Conservation (phyloP, 2,329 filamentous ascomycete species). For the Arthroderma sp. region DNA sequence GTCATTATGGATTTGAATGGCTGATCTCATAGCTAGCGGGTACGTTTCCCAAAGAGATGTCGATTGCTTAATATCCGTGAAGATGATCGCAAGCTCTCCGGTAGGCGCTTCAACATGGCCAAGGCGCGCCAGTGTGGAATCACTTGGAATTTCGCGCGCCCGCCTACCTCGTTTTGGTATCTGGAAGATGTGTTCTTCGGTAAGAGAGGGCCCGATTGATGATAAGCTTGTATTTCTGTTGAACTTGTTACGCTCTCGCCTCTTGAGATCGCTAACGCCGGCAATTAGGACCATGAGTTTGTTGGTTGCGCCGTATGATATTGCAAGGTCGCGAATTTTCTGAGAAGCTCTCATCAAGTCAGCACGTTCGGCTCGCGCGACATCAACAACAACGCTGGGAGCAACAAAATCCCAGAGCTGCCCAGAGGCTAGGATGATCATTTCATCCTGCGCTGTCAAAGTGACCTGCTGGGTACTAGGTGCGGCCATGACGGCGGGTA, state of each 20-base stretch:
- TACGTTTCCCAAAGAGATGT: constrained; percentile 94
- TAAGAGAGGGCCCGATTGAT: constrained; percentile 64
- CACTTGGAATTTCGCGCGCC: constrained; percentile 47
- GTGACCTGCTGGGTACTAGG: constrained; percentile 68
- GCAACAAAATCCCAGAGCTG: constrained; percentile 94
- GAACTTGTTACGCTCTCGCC: constrained; percentile 61
- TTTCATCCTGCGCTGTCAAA: constrained; percentile 79
- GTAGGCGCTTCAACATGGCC: constrained; percentile 86
- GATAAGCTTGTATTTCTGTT: constrained; percentile 68
- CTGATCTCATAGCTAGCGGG: constrained; percentile 86
- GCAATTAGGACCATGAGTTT: constrained; percentile 99
- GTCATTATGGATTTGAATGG: constrained; percentile 95
- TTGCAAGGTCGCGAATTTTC: constrained; percentile 85
- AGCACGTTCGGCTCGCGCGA: constrained; percentile 70
- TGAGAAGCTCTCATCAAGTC: constrained; percentile 93
- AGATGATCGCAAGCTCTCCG: constrained; percentile 84
- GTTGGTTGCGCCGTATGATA: constrained; percentile 82
- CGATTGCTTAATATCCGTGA: constrained; percentile 98
- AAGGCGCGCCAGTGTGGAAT: constrained; percentile 75
- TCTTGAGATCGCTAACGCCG: constrained; percentile 79
- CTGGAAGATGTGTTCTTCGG: constrained; percentile 49
- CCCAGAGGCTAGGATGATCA: constrained; percentile 77
- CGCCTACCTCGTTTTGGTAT: constrained; percentile 52
- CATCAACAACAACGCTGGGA: constrained; percentile 80
- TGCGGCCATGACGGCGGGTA: constrained; percentile 84